These are phyloP conservation scores for Coemansia sp. DNA, from an alignment of 192 early-diverging fungal genomes.

Conservation along the genomic window DNA sequence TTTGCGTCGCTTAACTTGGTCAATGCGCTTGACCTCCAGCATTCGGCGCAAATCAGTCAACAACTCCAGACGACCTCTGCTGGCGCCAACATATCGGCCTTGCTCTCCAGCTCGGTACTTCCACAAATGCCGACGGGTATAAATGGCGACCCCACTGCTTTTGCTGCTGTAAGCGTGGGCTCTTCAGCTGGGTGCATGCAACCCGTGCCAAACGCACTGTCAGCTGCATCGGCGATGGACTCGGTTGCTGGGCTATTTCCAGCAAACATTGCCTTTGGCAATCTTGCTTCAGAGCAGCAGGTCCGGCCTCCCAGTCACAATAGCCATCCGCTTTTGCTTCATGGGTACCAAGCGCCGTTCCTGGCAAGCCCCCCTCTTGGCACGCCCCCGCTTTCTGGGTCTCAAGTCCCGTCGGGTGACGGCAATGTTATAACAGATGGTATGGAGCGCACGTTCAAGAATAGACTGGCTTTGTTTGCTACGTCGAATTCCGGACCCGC, in stretches of 20 bases:
- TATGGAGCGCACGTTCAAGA: background rate
- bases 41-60: slow-evolving; percentile 8
- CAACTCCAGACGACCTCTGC: background rate
- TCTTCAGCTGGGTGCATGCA: slow-evolving; percentile 33
- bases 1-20: slow-evolving; percentile 52
- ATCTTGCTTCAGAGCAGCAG: slow-evolving; percentile 12
- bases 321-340: slow-evolving; percentile 32
- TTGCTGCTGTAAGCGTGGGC: slow-evolving; percentile 4
- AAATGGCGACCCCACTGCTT: background rate
- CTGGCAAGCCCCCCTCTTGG: slow-evolving; percentile 12
- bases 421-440: background rate
- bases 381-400: slow-evolving; percentile 6
- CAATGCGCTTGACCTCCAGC: slow-evolving; percentile 35
- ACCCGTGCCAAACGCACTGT: slow-evolving; percentile 37
- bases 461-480: background rate
- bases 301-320: slow-evolving; percentile 25
- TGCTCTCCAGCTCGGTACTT: slow-evolving; percentile 19
- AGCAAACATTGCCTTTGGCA: slow-evolving; percentile 13
- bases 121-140: slow-evolving; percentile 6
- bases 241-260: slow-evolving; percentile 19
- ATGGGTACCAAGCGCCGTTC: slow-evolving; percentile 17
- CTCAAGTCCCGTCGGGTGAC: background rate
- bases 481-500: background rate
- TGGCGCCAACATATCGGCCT: slow-evolving; percentile 13
- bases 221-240: slow-evolving; percentile 23